Evolutionary conservation across 805 yeast species (phyloP).

Genomic region (Danielia oregonensis): DNA sequence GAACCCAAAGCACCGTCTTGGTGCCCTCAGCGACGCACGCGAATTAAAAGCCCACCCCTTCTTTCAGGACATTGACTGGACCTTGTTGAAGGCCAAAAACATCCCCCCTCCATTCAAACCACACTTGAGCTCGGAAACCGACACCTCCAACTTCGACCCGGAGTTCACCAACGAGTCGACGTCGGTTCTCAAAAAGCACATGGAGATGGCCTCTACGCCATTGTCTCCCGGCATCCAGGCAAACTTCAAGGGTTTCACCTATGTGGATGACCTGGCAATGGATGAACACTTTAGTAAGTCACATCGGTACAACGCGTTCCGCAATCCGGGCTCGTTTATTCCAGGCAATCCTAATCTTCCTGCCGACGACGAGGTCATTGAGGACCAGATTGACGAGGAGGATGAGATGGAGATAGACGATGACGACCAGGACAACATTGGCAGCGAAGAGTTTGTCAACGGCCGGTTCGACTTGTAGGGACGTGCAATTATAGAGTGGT

Average conservation of each 20-base stretch:
- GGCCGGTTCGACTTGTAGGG: constrained; percentile 78
- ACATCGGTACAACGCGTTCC: constrained; percentile 34
- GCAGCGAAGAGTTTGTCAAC: constrained; percentile 76
- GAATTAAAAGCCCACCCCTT: constrained; percentile 92
- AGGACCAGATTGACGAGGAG: constrained; percentile 48
- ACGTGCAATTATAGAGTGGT: background rate
- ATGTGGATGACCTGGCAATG: constrained; percentile 89
- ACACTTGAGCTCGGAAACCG: constrained; percentile 83
- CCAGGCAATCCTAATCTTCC: constrained; percentile 79
- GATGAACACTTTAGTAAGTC: constrained; percentile 70
- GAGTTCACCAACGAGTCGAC: constrained; percentile 94
- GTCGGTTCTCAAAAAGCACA: constrained; percentile 67
- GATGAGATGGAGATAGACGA: constrained; percentile 50
- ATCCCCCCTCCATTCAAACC: constrained; percentile 98
- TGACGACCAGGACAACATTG: constrained; percentile 57
- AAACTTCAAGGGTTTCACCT: constrained; percentile 94
- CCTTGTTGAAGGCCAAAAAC: constrained; percentile 66
- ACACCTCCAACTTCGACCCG: constrained; percentile 96
- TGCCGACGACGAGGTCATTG: constrained; percentile 81
- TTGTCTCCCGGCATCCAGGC: constrained; percentile 94
- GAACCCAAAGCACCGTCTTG: constrained; percentile 92
- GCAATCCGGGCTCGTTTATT: constrained; percentile 63
- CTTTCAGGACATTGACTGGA: constrained; percentile 91
- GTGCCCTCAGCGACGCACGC: constrained; percentile 87
- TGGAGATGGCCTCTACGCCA: constrained; percentile 70